A percentile compares a stretch with the other conserved stretches of the same genome.
Evolutionary conservation across 495 filamentous ascomycete species (phyloP).

Genomic region (Hypomontagnella submonticulosa): DNA sequence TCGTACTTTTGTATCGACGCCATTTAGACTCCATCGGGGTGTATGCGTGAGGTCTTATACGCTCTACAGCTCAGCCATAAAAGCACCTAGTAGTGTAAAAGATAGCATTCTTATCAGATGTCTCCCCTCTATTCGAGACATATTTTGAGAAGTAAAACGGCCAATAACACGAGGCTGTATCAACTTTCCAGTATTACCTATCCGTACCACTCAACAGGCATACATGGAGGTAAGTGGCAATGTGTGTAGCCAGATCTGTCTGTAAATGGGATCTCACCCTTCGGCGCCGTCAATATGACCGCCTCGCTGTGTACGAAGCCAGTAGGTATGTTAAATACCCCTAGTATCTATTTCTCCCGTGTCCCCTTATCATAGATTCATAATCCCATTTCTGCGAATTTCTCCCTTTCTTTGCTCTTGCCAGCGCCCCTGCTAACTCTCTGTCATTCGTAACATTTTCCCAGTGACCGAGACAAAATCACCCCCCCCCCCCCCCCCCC

Average conservation of each 20-base stretch:
- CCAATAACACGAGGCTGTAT: not conserved
- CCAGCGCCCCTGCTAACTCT: not conserved
- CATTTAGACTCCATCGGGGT: too few species aligned
- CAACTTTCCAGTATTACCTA: not conserved
- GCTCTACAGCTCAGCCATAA: too few species aligned
- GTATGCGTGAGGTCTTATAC: too few species aligned
- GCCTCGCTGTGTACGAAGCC: constrained; percentile 16
- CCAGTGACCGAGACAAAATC: constrained; percentile 9
- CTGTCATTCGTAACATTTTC: constrained; percentile 1
- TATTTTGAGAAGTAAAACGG: not conserved
- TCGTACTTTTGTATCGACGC: too few species aligned
- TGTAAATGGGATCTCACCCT: constrained; percentile 2
- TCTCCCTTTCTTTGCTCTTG: not conserved
- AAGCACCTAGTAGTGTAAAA: too few species aligned
- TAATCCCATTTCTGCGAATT: not conserved
- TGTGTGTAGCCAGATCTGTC: constrained; percentile 20
- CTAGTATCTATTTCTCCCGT: too few species aligned
- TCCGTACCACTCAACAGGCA: not conserved
- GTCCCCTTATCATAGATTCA: not conserved
- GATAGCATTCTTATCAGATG: too few species aligned
- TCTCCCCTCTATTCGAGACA: too few species aligned
- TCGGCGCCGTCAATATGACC: constrained; percentile 7
- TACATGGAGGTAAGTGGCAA: not conserved
- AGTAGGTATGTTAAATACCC: not conserved
- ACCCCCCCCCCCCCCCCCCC: too few species aligned